A percentile compares a stretch with the other conserved stretches of the same genome.
Evolutionary conservation across 2,329 filamentous ascomycete genomes (phyloP).

Genomic region (Dryadomyces quercus-mongolicae): DNA sequence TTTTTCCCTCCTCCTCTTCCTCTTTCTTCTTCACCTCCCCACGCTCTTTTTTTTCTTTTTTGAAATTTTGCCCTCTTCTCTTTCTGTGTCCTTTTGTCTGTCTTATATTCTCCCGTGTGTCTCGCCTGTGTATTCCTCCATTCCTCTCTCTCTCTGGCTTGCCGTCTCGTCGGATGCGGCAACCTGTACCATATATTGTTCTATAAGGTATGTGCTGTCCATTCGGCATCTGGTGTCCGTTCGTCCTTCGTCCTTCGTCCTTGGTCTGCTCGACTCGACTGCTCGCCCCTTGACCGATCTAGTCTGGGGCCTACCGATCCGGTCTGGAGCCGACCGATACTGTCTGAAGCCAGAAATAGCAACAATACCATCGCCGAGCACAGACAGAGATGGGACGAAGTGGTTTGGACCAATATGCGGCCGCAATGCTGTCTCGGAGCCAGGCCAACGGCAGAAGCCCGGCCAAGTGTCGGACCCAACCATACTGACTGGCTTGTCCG

Average conservation of each 20-base stretch:
- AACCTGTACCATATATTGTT: slow-evolving; percentile 14
- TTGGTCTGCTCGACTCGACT: background rate
- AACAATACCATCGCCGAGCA: background rate
- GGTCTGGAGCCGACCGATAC: too few relatives aligned
- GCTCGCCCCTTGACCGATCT: too few relatives aligned
- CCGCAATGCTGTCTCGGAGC: background rate
- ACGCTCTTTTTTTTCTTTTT: slow-evolving; percentile 5
- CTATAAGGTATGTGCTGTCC: slow-evolving; percentile 9
- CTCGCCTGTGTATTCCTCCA: background rate
- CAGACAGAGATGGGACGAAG: background rate
- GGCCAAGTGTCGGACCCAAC: background rate
- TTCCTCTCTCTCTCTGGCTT: slow-evolving; percentile 3
- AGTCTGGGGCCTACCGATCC: too few relatives aligned
- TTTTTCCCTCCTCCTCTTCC: background rate
- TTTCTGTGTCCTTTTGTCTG: background rate
- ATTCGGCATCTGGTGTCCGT: background rate
- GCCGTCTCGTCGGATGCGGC: slow-evolving; percentile 1
- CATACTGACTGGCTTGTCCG: background rate
- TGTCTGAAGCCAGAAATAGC: too few relatives aligned
- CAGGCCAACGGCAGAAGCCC: too few relatives aligned
- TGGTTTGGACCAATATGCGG: background rate
- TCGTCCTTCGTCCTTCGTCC: background rate
- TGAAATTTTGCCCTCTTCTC: slow-evolving; percentile 1
- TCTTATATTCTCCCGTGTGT: background rate
- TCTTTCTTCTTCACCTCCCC: background rate